A percentile compares a stretch with the other conserved stretches of the same genome.
Evolutionary conservation across 768 basidiomycete genomes (phyloP).

Genomic region (Collybia nuda): DNA sequence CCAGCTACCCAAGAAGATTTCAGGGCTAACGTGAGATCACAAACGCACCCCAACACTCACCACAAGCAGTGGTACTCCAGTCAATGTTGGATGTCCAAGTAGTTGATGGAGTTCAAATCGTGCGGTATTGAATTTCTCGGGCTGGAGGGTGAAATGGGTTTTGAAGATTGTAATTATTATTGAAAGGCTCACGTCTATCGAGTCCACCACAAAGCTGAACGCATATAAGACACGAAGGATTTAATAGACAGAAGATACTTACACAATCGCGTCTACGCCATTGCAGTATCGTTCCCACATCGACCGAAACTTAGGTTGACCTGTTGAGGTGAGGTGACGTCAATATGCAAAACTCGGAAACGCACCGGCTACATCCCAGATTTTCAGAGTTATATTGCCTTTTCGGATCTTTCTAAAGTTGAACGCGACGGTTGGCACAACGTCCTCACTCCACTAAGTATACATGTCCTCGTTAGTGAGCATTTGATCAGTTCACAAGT

Average conservation of each 20-base stretch:
- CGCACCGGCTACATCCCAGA: conserved; percentile 94
- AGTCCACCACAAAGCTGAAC: conserved; percentile 88
- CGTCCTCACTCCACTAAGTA: conserved; percentile 88
- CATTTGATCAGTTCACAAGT: conserved; percentile 1
- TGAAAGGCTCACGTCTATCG: conserved; percentile 65
- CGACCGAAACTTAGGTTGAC: conserved; percentile 90
- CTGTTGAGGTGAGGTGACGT: conserved; percentile 31
- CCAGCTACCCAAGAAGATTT: conserved; percentile 50
- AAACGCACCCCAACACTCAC: conserved; percentile 39
- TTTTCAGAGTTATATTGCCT: conserved; percentile 87
- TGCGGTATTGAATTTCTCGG: conserved; percentile 79
- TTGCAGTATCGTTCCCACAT: conserved; percentile 97
- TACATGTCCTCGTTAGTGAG: conserved; percentile 1
- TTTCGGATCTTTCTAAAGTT: conserved; percentile 87
- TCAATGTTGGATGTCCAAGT: conserved; percentile 61
- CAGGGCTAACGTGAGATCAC: neutral
- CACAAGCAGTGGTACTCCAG: conserved; percentile 79
- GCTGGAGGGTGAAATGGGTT: conserved; percentile 36
- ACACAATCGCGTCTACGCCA: conserved; percentile 93
- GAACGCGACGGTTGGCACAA: conserved; percentile 95
- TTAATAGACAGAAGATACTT: conserved; percentile 22
- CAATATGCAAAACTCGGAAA: conserved; percentile 2
- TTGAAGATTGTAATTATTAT: neutral
- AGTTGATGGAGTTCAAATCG: conserved; percentile 84
- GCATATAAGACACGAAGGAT: neutral